Conservation (phyloP, 2,329 filamentous ascomycete genomes). For the Phyllosticta paracitricarpa region DNA sequence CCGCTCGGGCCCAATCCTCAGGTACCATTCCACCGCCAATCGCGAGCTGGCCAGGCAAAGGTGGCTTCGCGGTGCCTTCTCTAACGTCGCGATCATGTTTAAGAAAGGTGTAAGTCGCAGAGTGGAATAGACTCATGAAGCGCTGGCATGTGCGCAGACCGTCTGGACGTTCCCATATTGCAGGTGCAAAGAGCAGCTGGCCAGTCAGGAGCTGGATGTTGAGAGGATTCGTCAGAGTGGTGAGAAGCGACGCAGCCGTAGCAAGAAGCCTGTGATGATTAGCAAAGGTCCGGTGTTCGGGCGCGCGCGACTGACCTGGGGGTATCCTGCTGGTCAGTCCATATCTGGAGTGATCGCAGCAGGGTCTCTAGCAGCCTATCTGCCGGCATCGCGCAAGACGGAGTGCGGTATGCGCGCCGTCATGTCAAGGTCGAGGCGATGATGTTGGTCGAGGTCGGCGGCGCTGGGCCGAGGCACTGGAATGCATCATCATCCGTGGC, state of each 20-base stretch:
- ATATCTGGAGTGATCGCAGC: conserved; percentile 52
- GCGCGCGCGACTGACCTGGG: conserved; percentile 36
- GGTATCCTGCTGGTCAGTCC: conserved; percentile 49
- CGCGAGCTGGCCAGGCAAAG: conserved; percentile 21
- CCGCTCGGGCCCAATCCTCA: conserved; percentile 49
- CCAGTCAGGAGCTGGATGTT: conserved; percentile 65
- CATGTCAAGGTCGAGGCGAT: neutral
- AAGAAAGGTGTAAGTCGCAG: conserved; percentile 48
- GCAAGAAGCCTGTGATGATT: conserved; percentile 42
- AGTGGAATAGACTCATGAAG: conserved; percentile 62
- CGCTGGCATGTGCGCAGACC: conserved; percentile 54
- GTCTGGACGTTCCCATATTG: conserved; percentile 57
- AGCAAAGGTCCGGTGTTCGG: neutral
- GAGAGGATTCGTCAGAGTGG: conserved; percentile 61
- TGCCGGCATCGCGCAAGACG: conserved; percentile 44
- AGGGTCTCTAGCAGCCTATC: conserved; percentile 59
- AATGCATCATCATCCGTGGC: neutral
- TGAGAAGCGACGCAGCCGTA: conserved; percentile 57
- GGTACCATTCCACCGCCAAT: conserved; percentile 38
- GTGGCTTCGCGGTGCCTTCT: conserved; percentile 16
- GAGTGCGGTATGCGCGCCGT: neutral
- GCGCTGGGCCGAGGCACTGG: conserved; percentile 5
- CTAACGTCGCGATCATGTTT: conserved; percentile 35
- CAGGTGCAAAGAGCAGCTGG: conserved; percentile 60
- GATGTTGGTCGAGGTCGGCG: neutral